Percentiles rank a stretch among this genome's conserved stretches.
Evolutionary conservation across 1,284 basidiomycete species (phyloP).

Genomic region (Ustilago shanxiensis): DNA sequence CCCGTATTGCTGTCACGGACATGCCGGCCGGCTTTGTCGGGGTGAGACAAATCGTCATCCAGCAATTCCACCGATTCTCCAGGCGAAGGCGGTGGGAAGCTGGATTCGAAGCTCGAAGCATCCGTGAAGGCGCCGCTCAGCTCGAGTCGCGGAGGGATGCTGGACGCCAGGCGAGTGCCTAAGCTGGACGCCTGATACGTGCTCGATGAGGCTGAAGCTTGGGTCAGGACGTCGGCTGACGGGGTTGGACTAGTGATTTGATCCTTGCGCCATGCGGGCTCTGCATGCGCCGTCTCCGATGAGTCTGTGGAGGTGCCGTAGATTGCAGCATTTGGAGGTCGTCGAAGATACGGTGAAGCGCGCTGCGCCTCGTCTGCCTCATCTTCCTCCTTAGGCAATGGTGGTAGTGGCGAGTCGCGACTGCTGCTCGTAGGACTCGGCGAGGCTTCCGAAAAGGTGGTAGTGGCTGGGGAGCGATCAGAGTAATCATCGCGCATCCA

Average conservation of each 20-base stretch:
- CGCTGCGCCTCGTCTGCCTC: not conserved
- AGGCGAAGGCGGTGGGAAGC: slow-evolving; percentile 16
- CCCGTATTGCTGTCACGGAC: not conserved
- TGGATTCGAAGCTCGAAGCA: slow-evolving; percentile 4
- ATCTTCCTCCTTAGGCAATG: slow-evolving; percentile 29
- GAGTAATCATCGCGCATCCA: slow-evolving; percentile 37
- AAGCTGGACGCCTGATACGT: not conserved
- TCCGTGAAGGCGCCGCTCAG: slow-evolving; percentile 3
- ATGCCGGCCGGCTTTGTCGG: not conserved
- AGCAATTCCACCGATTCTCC: slow-evolving; percentile 32
- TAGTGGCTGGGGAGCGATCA: slow-evolving; percentile 24
- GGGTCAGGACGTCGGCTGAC: not conserved
- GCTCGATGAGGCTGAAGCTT: not conserved
- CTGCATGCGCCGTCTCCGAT: not conserved
- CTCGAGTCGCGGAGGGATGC: slow-evolving; percentile 24
- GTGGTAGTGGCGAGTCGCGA: slow-evolving; percentile 36
- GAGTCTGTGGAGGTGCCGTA: not conserved
- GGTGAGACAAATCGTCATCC: slow-evolving; percentile 5
- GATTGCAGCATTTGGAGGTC: not conserved
- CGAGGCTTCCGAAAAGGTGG: slow-evolving; percentile 22
- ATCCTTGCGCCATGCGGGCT: not conserved
- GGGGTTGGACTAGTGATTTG: not conserved
- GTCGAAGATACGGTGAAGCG: slow-evolving; percentile 5
- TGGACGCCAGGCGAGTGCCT: slow-evolving; percentile 9
- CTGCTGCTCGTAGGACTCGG: slow-evolving; percentile 21